Evolutionary conservation across 495 filamentous ascomycete genomes (phyloP).

Genomic region (Xylaria sp.): DNA sequence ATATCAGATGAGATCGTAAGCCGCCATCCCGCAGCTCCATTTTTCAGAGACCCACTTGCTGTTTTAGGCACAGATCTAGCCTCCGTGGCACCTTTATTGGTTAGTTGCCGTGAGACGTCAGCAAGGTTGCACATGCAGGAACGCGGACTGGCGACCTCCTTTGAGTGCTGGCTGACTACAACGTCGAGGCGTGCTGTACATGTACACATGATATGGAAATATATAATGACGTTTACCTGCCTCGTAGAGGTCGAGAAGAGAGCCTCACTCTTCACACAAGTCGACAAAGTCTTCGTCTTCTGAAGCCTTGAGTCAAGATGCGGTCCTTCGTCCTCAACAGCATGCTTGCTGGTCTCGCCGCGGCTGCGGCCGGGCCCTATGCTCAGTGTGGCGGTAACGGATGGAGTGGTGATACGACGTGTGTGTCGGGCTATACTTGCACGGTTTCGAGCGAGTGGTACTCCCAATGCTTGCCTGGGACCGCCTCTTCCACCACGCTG

Average conservation of each 20-base stretch:
- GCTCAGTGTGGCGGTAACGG: slow-evolving; percentile 55
- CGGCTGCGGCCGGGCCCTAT: slow-evolving; percentile 35
- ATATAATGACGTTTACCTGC: slow-evolving; percentile 17
- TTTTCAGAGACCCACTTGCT: slow-evolving; percentile 17
- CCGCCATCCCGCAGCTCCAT: slow-evolving; percentile 10
- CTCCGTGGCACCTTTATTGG: slow-evolving; percentile 24
- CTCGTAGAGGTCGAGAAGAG: background rate
- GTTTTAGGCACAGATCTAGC: slow-evolving; percentile 12
- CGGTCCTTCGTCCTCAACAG: slow-evolving; percentile 17
- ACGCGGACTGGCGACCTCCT: slow-evolving; percentile 29
- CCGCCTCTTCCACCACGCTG: slow-evolving; percentile 19
- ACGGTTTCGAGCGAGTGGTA: slow-evolving; percentile 53
- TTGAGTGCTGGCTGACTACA: background rate
- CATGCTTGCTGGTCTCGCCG: slow-evolving; percentile 14
- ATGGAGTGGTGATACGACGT: slow-evolving; percentile 50
- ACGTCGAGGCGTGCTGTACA: too few species aligned
- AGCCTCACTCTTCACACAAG: slow-evolving; percentile 9
- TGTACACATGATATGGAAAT: background rate
- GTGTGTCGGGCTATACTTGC: slow-evolving; percentile 51
- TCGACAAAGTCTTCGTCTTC: background rate
- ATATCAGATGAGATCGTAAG: slow-evolving; percentile 6
- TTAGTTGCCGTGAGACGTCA: slow-evolving; percentile 12
- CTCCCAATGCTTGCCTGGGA: slow-evolving; percentile 46
- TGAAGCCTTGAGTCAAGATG: slow-evolving; percentile 19
- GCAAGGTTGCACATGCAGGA: slow-evolving; percentile 16